Base-by-base conservation (phyloP, 164 flowering plant genomes). In the Berberis vulgaris region DNA sequence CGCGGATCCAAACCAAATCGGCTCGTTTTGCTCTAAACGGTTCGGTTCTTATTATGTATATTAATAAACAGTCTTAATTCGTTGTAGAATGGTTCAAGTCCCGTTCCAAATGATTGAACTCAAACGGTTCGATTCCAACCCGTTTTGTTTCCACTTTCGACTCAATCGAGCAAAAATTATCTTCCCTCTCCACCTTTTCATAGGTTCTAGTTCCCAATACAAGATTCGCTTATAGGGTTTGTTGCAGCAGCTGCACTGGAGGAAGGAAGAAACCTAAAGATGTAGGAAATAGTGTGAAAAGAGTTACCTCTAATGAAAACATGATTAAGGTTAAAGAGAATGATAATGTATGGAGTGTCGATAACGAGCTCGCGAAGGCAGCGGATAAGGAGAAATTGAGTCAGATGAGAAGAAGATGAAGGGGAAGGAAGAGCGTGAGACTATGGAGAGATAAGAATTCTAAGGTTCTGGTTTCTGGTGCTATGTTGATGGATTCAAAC, bases 321-420 rank as follows among this genome's bases (percentile, higher is more conserved):
- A 59, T 62, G 47, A 72, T 50, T 71, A 69, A 43, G 59, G 66
- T 74, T 65, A 74, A 66, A 60, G 74, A 44, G 44, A 88, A 88
- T 72, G 94, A 87, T 6, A 93, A 93, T 57, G 89, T 87, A n/a
- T 90, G 98, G 98, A 93, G 98, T 68, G 58, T 90, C 26, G 98
- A 94, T 70, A 94, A 88, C 70, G 87, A 84, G 59, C 61, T 75
- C 12, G 94, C 83, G 12, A 70, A 67, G 59, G 72, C 62, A 6
- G 72, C 55, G 60, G 74, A 66, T 53, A 59, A 60, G 53, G 70
- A 65, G 55, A 61, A 57, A 40, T 50, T 62, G 64, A 69, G 59
- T 60, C 54, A 73, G 65, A 66, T 72, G 68, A 71, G 67, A 64
- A 68, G 62, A 66, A 69, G 60, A 62, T 74, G 26, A 26, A 26